Conservation (phyloP, 345 rosid genomes). For the Eucalyptus regnans region DNA sequence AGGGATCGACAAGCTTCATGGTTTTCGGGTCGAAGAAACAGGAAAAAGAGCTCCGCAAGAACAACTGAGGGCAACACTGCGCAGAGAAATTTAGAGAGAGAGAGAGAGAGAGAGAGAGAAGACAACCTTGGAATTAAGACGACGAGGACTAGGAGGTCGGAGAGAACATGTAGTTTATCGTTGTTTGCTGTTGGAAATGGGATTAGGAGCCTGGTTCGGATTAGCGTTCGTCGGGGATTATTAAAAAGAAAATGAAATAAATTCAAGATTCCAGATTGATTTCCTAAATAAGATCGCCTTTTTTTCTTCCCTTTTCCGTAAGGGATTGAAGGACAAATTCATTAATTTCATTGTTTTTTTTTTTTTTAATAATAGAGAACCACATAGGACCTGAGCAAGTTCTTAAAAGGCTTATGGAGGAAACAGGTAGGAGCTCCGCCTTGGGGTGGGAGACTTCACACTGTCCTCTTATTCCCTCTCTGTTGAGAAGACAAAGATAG, state of each 20-base stretch:
- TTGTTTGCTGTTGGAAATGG: background rate
- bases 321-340: background rate
- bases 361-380: background rate
- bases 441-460: too few species aligned
- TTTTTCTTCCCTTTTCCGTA: background rate
- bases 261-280: background rate
- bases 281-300: too few species aligned
- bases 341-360: too few species aligned
- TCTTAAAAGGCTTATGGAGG: too few species aligned
- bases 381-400: too few species aligned
- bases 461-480: too few species aligned
- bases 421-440: too few species aligned
- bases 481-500: too few species aligned
- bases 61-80: background rate
- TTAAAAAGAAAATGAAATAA: too few species aligned
- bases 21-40: background rate
- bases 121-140: background rate
- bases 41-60: background rate
- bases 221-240: background rate
- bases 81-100: background rate
- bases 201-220: background rate
- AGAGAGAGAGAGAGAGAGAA: background rate
- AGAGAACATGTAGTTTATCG: background rate
- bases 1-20: background rate
- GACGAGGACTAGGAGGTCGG: background rate